Base-by-base conservation (phyloP, 148 eudicot genomes). In the Chenopodium quinoa region DNA sequence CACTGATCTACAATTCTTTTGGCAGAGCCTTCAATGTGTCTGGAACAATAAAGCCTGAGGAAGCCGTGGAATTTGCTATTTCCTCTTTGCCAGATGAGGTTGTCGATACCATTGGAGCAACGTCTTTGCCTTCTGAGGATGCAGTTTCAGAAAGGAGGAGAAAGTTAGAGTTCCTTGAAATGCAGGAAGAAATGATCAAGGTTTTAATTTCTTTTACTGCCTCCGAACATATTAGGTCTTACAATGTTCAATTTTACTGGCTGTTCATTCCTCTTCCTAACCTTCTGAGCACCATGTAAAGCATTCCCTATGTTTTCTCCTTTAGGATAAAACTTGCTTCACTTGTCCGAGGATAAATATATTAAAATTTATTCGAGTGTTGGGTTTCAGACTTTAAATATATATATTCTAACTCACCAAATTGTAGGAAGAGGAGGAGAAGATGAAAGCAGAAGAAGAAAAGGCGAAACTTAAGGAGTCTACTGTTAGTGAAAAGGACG, bases 41-140 rank as follows among this genome's bases (percentile, higher is more conserved):
- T 40, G 97, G 94, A 46, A 93, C 83, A 86, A 67, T 91, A 81
- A 88, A 80, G 80, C 94, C 88, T 22, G 94, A 93, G 78, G 97
- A 93, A 88, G 94, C 93, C 75, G 92, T 93, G 76, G 87, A 87
- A 81, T 91, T 90, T 80, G 90, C 97, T 80, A 72, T 93, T 81
- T 89, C 92, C 64, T 93, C 97, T 2, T 89, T 93, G 87, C 97
- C 94, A 22, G 97, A 93, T 86, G 94, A 93, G 86, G 94, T 91
- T 80, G 92, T 93, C 60, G 93, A 91, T 82, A 91, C 94, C 20
- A 88, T 93, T 79, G 91, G 90, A 66, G 87, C 90, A 23, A 90
- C 92, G 67, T 78, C 91, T 65, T 78, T 91, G 89, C 93, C 94
- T 77, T 89, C 93, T 75, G 93, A 93, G 80, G 94, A 90, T 79